Base-by-base conservation (phyloP, 768 basidiomycete species). In the Hericium erinaceus region DNA sequence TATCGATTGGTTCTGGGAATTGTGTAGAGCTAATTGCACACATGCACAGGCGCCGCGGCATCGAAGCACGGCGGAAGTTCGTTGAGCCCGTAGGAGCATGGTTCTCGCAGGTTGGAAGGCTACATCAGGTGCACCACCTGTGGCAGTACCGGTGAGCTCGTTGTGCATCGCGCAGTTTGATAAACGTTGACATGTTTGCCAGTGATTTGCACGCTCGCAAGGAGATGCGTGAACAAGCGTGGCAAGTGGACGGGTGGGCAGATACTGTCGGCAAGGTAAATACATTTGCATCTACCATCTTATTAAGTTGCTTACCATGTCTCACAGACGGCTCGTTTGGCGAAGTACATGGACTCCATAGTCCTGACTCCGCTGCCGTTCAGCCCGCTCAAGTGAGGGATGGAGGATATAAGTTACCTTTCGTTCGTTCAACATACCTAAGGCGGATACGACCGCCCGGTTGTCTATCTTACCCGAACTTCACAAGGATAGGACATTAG, bases 161-260 rank as follows among this genome's bases (percentile, higher is more conserved):
- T 8, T 46, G 44, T 52, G 33, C 33, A 8, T 33, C 33, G 9
- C 33, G 33, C 33, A 33, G 44, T 16, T 4, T 46, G n/a, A 20
- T 18, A 33, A 10, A 33, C 28, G 41, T 39, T 13, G n/a, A 26
- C 33, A 5, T 20, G 13, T 55, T 52, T 38, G 56, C 39, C 60
- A 89, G 89, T 57, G 81, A 82, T 64, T 77, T 97, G 57, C 84
- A 92, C 60, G 80, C 79, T 8, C 79, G 95, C 59, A 95, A 93
- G 71, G 84, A 89, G 62, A 83, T 77, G 46, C 80, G 95, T 44
- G 90, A 95, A 70, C 82, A 85, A 69, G 93, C 94, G 22, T 99
- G 95, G 95, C 81, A 90, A 65, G 78, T 92, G 63, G 92, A 95
- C 60, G 93, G 92, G 4, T 99, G 95, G 95, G 88, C 89, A 48